A percentile compares a stretch with the other conserved stretches of the same genome.
Conservation (phyloP, 208 protist species). For the Acanthamoeba healyi region DNA sequence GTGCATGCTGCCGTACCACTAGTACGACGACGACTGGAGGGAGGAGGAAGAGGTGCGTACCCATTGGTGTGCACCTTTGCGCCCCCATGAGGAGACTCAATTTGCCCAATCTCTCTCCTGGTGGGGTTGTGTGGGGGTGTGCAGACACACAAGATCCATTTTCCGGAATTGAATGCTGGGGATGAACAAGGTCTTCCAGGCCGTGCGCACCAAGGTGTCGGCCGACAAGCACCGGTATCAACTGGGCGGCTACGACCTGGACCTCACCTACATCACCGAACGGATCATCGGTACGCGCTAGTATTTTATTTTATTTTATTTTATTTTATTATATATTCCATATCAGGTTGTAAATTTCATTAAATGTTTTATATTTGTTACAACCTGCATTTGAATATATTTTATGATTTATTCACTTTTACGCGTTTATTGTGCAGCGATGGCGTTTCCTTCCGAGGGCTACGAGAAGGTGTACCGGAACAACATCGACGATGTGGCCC, state of each 20-base stretch:
- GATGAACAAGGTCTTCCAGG: constrained; percentile 69
- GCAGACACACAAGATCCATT: background rate
- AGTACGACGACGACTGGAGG: no score
- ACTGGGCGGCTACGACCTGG: constrained; percentile 92
- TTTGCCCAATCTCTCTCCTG: background rate
- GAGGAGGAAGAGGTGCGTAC: no score
- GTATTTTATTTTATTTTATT: background rate
- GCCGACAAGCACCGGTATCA: constrained; percentile 92
- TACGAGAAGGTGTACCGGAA: constrained; percentile 79
- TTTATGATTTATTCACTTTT: background rate
- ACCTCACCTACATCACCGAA: constrained; percentile 95
- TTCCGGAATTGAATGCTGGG: background rate
- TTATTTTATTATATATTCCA: background rate
- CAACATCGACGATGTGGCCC: constrained; percentile 78
- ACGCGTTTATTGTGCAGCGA: constrained; percentile 69
- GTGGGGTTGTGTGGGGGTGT: no score
- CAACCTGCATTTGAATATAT: no score
- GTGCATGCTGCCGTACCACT: no score
- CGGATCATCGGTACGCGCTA: constrained; percentile 63
- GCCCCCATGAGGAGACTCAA: background rate
- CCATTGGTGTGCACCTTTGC: no score
- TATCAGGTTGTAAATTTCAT: background rate
- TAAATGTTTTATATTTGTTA: background rate
- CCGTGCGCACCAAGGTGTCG: constrained; percentile 89
- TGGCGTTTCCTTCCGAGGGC: constrained; percentile 80